Percentiles rank a stretch among this genome's conserved stretches.
phyloP scores from a whole-genome alignment of 2,329 filamentous ascomycete species.

The Aureobasidium sp. region DNA sequence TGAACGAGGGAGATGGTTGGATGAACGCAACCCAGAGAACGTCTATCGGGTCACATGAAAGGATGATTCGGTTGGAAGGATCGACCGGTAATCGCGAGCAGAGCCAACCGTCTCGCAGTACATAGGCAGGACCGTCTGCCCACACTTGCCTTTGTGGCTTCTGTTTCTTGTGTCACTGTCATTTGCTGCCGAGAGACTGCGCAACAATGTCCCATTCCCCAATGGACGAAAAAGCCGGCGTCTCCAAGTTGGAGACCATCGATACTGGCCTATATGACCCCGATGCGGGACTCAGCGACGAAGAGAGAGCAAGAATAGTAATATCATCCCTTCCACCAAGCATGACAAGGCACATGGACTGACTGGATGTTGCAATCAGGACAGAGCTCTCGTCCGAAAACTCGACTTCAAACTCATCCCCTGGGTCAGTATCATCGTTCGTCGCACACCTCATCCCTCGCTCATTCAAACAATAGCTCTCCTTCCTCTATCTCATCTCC shows the following conservation, averaged over 20 bases:
- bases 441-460: background rate
- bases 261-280: slow-evolving; percentile 37
- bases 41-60: background rate
- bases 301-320: slow-evolving; percentile 57
- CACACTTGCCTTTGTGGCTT: background rate
- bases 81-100: background rate
- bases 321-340: slow-evolving; percentile 22
- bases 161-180: background rate
- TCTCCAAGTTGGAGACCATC: slow-evolving; percentile 2
- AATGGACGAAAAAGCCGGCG: slow-evolving; percentile 2
- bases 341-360: background rate
- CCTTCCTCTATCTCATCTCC: slow-evolving; percentile 64
- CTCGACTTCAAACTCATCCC: slow-evolving; percentile 56
- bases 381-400: slow-evolving; percentile 55
- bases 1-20: background rate
- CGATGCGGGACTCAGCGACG: slow-evolving; percentile 58
- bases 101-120: background rate
- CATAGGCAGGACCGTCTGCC: background rate
- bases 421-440: slow-evolving; percentile 36
- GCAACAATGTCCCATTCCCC: slow-evolving; percentile 3
- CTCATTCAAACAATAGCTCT: slow-evolving; percentile 41
- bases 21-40: background rate
- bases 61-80: background rate
- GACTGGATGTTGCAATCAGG: slow-evolving; percentile 35
- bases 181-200: background rate